Evolutionary conservation across 139 green algal species (phyloP).

Genomic region (Micractinium conductrix): DNA sequence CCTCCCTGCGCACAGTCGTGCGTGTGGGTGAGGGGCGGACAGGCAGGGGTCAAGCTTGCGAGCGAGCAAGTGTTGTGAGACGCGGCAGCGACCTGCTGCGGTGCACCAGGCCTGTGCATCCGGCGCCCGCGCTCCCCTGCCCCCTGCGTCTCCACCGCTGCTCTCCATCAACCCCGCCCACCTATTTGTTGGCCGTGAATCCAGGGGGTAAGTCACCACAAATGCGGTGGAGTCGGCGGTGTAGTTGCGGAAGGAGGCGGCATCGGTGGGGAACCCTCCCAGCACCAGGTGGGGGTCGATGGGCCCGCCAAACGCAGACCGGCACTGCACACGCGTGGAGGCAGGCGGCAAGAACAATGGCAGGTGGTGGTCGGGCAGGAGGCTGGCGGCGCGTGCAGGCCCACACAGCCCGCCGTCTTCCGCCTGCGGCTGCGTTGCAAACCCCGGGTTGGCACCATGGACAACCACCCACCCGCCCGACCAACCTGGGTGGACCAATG

Average conservation of each 20-base stretch:
- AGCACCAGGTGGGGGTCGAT: slow-evolving; percentile 88
- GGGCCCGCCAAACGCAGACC: slow-evolving; percentile 70
- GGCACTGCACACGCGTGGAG: slow-evolving; percentile 40
- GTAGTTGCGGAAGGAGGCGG: slow-evolving; percentile 58
- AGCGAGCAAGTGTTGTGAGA: no score
- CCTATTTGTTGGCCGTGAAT: slow-evolving; percentile 53
- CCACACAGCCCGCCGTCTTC: background rate
- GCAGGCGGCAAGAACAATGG: background rate
- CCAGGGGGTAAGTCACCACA: slow-evolving; percentile 83
- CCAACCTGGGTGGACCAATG: slow-evolving; percentile 64
- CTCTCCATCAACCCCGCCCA: background rate
- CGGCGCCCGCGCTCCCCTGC: background rate
- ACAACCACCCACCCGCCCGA: background rate
- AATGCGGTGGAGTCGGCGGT: slow-evolving; percentile 79
- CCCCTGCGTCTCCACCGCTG: background rate
- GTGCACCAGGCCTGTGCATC: background rate
- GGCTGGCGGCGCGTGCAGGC: background rate
- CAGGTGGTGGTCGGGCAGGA: background rate
- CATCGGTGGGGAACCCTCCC: slow-evolving; percentile 75
- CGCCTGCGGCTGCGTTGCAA: no score
- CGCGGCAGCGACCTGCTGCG: no score
- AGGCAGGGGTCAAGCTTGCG: background rate
- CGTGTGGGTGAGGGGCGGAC: background rate
- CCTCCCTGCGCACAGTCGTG: slow-evolving; percentile 36
- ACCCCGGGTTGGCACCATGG: no score